Percentiles rank a stretch among this genome's conserved stretches.
Conservation (phyloP, 1,284 basidiomycete genomes). For the Boletus smithii region DNA sequence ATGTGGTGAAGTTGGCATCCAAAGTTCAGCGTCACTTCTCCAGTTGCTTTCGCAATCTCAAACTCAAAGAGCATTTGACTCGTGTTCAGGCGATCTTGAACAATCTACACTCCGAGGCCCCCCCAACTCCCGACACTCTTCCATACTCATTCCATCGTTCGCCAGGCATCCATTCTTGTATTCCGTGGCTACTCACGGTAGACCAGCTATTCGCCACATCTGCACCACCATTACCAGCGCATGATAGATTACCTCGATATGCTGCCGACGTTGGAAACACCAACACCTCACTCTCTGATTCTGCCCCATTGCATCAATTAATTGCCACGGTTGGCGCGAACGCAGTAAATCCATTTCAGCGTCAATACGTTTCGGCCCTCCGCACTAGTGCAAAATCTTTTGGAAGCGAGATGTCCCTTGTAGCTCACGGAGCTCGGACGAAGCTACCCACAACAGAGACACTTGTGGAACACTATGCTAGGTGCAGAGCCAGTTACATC, state of each 20-base stretch:
- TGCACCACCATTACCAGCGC: neutral
- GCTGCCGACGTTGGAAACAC: neutral
- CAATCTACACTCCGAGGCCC: neutral
- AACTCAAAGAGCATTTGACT: slow-evolving; percentile 8
- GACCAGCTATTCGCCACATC: slow-evolving; percentile 11
- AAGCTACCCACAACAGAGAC: slow-evolving; percentile 1
- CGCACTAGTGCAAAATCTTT: neutral
- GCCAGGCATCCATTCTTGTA: neutral
- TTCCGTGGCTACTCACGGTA: neutral
- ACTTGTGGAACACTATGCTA: slow-evolving; percentile 10
- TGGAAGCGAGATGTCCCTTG: neutral
- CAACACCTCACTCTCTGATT: neutral
- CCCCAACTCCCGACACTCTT: neutral
- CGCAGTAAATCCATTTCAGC: neutral
- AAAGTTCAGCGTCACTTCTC: slow-evolving; percentile 4
- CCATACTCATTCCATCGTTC: slow-evolving; percentile 15
- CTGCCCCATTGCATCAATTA: neutral
- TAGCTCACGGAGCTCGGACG: neutral
- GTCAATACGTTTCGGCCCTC: neutral
- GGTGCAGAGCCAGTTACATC: neutral
- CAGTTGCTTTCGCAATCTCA: slow-evolving; percentile 13
- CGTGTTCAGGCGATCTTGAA: slow-evolving; percentile 14
- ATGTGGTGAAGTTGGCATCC: neutral
- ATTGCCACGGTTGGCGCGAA: neutral
- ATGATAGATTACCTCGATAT: neutral